Evolutionary conservation across 1,284 basidiomycete species (phyloP).

Genomic region (Papiliotrema terrestris): DNA sequence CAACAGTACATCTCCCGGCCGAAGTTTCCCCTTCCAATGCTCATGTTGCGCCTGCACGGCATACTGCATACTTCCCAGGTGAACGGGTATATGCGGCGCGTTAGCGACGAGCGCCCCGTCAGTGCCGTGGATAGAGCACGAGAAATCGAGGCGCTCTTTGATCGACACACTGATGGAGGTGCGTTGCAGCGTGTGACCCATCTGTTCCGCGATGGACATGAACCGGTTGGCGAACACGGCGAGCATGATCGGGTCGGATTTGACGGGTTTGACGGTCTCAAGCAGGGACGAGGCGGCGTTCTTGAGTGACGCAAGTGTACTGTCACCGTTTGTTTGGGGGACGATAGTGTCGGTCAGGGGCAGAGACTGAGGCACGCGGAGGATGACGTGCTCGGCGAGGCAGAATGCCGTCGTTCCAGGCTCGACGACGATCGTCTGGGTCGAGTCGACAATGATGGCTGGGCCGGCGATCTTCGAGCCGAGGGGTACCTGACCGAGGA

Average conservation of each 20-base stretch:
- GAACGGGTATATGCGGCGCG: constrained; percentile 55
- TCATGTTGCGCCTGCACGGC: constrained; percentile 48
- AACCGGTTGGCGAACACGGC: constrained; percentile 16
- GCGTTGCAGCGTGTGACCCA: constrained; percentile 53
- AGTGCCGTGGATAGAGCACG: constrained; percentile 53
- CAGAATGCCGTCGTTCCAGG: background rate
- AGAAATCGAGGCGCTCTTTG: constrained; percentile 50
- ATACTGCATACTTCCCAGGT: constrained; percentile 49
- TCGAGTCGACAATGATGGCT: constrained; percentile 38
- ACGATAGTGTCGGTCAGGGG: too few species aligned
- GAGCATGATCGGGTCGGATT: background rate
- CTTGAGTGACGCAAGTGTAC: too few species aligned
- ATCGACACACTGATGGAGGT: constrained; percentile 50
- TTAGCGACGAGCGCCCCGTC: constrained; percentile 53
- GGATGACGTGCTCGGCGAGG: background rate
- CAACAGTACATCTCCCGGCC: constrained; percentile 51
- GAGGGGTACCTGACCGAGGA: too few species aligned
- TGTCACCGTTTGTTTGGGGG: too few species aligned
- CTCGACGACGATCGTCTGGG: constrained; percentile 40
- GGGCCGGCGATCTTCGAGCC: too few species aligned
- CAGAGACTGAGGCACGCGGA: too few species aligned
- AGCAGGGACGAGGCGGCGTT: background rate
- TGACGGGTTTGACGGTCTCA: background rate
- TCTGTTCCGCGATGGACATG: constrained; percentile 52
- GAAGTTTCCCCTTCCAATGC: constrained; percentile 33